These are phyloP conservation scores for Aspergillus sp. DNA, from an alignment of 2,329 filamentous ascomycete genomes.

Conservation along the genomic window DNA sequence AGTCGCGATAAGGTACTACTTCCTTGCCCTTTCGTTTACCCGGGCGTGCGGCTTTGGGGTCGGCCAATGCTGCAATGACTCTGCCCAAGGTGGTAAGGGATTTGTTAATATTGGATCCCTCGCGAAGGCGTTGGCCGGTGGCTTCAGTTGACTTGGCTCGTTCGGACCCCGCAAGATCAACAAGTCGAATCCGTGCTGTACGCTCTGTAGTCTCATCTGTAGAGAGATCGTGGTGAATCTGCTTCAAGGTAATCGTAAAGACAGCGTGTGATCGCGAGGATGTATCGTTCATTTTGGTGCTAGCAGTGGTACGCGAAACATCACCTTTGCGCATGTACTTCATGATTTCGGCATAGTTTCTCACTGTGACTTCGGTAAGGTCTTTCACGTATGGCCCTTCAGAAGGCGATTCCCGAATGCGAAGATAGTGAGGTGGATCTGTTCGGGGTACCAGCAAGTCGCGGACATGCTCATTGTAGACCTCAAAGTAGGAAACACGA, in stretches of 20 bases:
- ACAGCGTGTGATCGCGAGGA: constrained; percentile 95
- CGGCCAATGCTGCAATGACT: constrained; percentile 88
- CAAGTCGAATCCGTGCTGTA: constrained; percentile 86
- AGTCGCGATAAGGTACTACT: constrained; percentile 90
- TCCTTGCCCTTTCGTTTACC: constrained; percentile 64
- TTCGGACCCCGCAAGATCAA: constrained; percentile 93
- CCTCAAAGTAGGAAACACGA: constrained; percentile 96
- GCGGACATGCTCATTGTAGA: constrained; percentile 98
- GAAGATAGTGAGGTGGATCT: constrained; percentile 84
- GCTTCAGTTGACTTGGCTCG: constrained; percentile 94
- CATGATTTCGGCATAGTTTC: constrained; percentile 82
- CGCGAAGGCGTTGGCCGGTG: constrained; percentile 83
- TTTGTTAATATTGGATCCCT: constrained; percentile 99
- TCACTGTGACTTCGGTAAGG: constrained; percentile 87
- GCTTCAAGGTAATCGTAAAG: constrained; percentile 96
- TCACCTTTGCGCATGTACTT: constrained; percentile 90
- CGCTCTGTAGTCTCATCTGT: constrained; percentile 98
- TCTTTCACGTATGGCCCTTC: constrained; percentile 98
- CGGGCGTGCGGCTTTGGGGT: constrained; percentile 62
- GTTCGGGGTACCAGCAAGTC: constrained; percentile 82
- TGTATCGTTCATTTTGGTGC: constrained; percentile 99
- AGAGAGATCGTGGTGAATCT: constrained; percentile 95
- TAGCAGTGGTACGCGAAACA: constrained; percentile 80
- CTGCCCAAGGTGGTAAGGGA: constrained; percentile 92
- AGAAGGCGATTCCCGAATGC: constrained; percentile 91